Percentiles rank a stretch among this genome's conserved stretches.
Evolutionary conservation across 2,329 filamentous ascomycete genomes (phyloP).

Genomic region (Macrophomina tecta): DNA sequence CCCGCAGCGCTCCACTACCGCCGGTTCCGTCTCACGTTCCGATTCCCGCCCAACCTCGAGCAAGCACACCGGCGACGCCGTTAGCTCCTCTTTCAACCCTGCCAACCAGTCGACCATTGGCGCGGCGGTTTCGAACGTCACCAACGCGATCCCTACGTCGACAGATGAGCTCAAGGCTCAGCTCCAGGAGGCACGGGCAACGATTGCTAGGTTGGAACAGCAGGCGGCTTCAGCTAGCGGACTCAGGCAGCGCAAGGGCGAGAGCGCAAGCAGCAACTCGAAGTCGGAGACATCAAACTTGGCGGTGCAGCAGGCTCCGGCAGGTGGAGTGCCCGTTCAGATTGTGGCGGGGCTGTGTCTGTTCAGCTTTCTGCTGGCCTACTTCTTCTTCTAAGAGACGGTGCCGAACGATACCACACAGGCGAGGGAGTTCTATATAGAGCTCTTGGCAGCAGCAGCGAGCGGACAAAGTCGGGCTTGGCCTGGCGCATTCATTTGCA

Average conservation of each 20-base stretch:
- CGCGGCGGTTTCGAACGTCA: conserved; percentile 57
- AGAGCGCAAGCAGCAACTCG: conserved; percentile 49
- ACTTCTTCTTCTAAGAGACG: conserved; percentile 81
- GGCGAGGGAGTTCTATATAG: not conserved
- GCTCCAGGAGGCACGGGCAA: conserved; percentile 75
- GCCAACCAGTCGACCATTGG: conserved; percentile 48
- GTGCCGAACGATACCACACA: conserved; percentile 2
- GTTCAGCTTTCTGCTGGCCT: conserved; percentile 89
- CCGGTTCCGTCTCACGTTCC: conserved; percentile 45
- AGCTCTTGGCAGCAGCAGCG: not conserved
- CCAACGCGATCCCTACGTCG: conserved; percentile 55
- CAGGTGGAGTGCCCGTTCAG: conserved; percentile 84
- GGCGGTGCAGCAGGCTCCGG: conserved; percentile 58
- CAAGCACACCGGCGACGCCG: conserved; percentile 50
- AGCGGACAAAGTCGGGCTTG: conserved; percentile 14
- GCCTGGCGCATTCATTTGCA: conserved; percentile 22
- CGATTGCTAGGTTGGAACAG: conserved; percentile 71
- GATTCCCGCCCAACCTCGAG: conserved; percentile 47
- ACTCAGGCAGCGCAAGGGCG: conserved; percentile 78
- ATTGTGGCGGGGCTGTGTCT: conserved; percentile 84
- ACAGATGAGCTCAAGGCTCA: conserved; percentile 72
- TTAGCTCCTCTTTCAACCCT: conserved; percentile 49
- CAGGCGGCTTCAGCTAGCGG: conserved; percentile 62
- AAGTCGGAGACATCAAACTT: conserved; percentile 58
- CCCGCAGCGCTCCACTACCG: conserved; percentile 46